These are phyloP conservation scores for Trichophyton benhamiae DNA, from an alignment of 2,329 filamentous ascomycete genomes.

Conservation along the genomic window DNA sequence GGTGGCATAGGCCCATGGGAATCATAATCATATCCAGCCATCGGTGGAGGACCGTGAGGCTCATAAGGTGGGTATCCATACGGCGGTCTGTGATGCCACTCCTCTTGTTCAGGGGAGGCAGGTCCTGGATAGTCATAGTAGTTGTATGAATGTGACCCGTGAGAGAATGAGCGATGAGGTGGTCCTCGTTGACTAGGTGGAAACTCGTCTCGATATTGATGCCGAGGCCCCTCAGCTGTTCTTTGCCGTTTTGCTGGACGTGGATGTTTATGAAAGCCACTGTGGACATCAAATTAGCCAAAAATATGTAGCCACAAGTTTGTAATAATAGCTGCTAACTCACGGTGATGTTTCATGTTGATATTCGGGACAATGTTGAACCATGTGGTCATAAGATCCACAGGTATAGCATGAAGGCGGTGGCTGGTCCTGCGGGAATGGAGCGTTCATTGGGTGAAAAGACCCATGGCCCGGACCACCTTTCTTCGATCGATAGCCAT, in stretches of 20 bases:
- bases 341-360: slow-evolving; percentile 22
- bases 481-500: slow-evolving; percentile 13
- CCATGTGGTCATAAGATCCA: slow-evolving; percentile 22
- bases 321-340: slow-evolving; percentile 11
- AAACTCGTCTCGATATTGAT: slow-evolving; percentile 12
- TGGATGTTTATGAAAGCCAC: slow-evolving; percentile 12
- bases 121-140: slow-evolving; percentile 15
- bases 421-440: slow-evolving; percentile 10
- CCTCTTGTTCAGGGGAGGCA: slow-evolving; percentile 10
- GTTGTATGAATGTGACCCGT: slow-evolving; percentile 13
- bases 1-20: slow-evolving; percentile 7
- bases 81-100: slow-evolving; percentile 16
- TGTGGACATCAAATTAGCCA: slow-evolving; percentile 5
- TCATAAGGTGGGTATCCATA: slow-evolving; percentile 17
- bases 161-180: slow-evolving; percentile 15
- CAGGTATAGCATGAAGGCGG: slow-evolving; percentile 24
- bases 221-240: slow-evolving; percentile 8
- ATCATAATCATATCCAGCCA: slow-evolving; percentile 13
- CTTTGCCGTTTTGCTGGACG: slow-evolving; percentile 21
- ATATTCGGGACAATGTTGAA: slow-evolving; percentile 25
- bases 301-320: background rate
- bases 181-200: slow-evolving; percentile 13
- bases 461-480: slow-evolving; percentile 8
- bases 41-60: slow-evolving; percentile 14
- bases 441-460: slow-evolving; percentile 5